Evolutionary conservation across 441 rosid species (phyloP).

Genomic region (Viola pubescens): DNA sequence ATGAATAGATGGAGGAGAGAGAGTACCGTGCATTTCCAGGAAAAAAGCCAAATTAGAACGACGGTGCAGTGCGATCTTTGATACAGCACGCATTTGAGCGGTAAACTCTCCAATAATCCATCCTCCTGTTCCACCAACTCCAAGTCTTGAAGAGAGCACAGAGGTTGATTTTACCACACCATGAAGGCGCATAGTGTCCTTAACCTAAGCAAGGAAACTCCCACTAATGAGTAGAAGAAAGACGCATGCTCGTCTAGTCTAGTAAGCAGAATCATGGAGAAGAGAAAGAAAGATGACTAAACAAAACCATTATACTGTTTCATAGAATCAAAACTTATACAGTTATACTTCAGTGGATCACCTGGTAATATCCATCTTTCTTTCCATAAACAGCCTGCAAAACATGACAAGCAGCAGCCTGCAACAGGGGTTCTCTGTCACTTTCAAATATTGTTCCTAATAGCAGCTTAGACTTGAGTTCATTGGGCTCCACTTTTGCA

Average conservation of each 20-base stretch:
- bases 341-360: constrained; percentile 21
- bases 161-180: constrained; percentile 93
- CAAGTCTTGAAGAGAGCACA: constrained; percentile 71
- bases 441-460: constrained; percentile 86
- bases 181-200: constrained; percentile 92
- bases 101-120: constrained; percentile 97
- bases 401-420: constrained; percentile 87
- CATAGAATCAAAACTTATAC: neutral
- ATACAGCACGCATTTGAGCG: constrained; percentile 97
- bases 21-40: constrained; percentile 77
- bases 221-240: constrained; percentile 15
- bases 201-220: constrained; percentile 51
- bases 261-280: no score
- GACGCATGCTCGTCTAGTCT: neutral
- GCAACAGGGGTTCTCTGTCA: constrained; percentile 86
- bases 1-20: no score
- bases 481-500: constrained; percentile 41
- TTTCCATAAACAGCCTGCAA: constrained; percentile 84
- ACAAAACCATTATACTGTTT: no score
- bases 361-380: constrained; percentile 89
- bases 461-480: constrained; percentile 78
- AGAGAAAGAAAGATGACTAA: no score
- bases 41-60: constrained; percentile 75
- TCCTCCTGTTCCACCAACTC: constrained; percentile 71
- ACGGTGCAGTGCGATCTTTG: constrained; percentile 96